Evolutionary conservation across 202 grass and related monocot genomes (phyloP), one percentile per base, ranked within the genome.

Genomic region (Panicum hallii): DNA sequence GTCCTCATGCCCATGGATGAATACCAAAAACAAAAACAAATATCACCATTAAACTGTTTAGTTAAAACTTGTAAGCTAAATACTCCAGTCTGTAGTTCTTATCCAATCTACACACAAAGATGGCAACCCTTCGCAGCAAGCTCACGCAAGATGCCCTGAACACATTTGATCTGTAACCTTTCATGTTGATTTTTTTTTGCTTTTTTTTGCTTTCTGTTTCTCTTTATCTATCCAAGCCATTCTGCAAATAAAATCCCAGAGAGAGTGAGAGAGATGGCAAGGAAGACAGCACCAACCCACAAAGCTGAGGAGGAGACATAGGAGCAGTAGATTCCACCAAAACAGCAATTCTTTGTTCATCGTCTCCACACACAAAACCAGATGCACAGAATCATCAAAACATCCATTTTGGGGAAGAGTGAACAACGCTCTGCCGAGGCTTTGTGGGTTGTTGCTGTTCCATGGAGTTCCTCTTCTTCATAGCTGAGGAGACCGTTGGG

Each of bases 391-490:
- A 74, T 40, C 28, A 81, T 93, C 82, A 98, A 53, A 95, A 93
- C 84, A 89, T 87, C 95, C 95, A 95, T 90, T 87, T 95, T 16
- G 89, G 91, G 83, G 93, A 95, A 67, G 89, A 82, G 34, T 93
- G 89, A 55, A 89, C 86, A 30, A 68, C 72, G 61, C 81, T 86
- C 72, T 78, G 83, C 9, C 72, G 85, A 17, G 89, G 95, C 38
- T 82, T 95, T 46, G 83, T 79, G 5, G 83, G 88, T 20, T 89
- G 86, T 40, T 92, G 91, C 73, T 90, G 89, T 28, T 90, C 93
- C 38, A 86, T 19, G 26, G 85, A 90, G 54, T 93, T 95, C 64
- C 89, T 93, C 81, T 93, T 94, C 89, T 97, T 98, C 91, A 98
- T 92, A 36, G 84, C 89, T 5, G 93, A 98, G 36, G 95, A 98